Base-by-base conservation (phyloP, 2,329 filamentous ascomycete genomes). In the Botrytis squamosa region DNA sequence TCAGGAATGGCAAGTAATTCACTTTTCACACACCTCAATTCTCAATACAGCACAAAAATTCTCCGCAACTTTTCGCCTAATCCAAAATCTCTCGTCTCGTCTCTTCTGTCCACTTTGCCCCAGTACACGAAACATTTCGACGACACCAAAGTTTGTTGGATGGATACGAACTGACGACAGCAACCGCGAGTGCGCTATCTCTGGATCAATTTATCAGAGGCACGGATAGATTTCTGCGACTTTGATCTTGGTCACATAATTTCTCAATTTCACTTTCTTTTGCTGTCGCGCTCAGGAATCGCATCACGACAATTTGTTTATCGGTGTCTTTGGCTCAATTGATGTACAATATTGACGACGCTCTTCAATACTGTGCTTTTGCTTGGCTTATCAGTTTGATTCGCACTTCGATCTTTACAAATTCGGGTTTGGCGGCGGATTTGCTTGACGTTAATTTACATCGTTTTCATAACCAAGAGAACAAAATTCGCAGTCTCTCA, bases 201-300 rank as follows among this genome's bases (percentile, higher is more conserved):
- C 14, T 18, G 2, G 0, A 18, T 29, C 18, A 1, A 18, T 55
- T 18, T 3, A 29, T 29, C 25, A 16, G 0, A 8, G 8, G 4
- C 29, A 18, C 18, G 29, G 8, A 22, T 60, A 8, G 14, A 29
- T 55, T 5, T 55, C 25, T 55, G 52, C n/a, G 52, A 55, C 14
- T 16, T 29, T 2, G 25, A 3, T 18, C 52, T 18, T 8, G 25
- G 14, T 1, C 2, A 5, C 6, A 55, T 55, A 8, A 8, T 55
- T 4, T 36, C 57, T 33, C 20, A 36, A 36, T 1, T 20, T 36
- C 18, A 7, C 18, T 60, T 60, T 60, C 20, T 7, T 25, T 25
- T 1, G 8, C 14, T 36, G 29, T 33, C 9, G 29, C 18, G 22
- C 22, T 60, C 57, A 33, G 0, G 9, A 60, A 36, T 33, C n/a